Evolutionary conservation across 2,329 filamentous ascomycete species (phyloP), one percentile per base, ranked within the genome.

Genomic region (Stromatinia cepivora): DNA sequence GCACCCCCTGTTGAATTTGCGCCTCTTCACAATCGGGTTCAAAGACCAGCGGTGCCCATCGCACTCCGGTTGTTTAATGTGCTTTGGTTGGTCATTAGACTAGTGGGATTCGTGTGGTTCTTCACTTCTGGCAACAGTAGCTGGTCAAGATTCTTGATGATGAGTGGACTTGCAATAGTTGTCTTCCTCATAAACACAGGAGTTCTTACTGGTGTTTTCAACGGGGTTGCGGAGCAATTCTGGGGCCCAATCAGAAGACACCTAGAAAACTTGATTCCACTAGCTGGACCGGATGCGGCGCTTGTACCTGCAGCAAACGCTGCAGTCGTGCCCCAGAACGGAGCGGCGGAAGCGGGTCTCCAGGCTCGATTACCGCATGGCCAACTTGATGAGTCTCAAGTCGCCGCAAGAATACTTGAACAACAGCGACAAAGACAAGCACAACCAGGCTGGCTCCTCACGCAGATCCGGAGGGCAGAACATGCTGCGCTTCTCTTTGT

Each of bases 21-120:
- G 53, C 45, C 66, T 56, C 65, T 73, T 13, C 77, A 77, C 39
- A 68, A 64, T 68, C 66, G 48, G 17, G 48, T 39, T 31, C 57
- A 62, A 46, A 68, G 66, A 39, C 28, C 48, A 28, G 66, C 28
- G 25, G 66, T 68, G 9, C 66, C 66, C 28, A 8, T 68, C 20
- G 66, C 39, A 45, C 57, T 64, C 22, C 66, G 52, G 25, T 15
- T 68, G 17, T 46, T 64, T 9, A 68, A 68, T 48, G 39, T 89
- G 66, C 76, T 90, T 39, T 90, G 87, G 88, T 81, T 90, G 65
- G 73, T 89, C 1, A 79, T 87, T 48, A 84, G 88, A 10, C 78
- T 90, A 11, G 80, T 82, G 15, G 78, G 86, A 8, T 88, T 90
- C 76, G 83, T 90, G 17, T 90, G 87, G 86, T 87, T 88, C 79